Percentiles rank a stretch among this genome's conserved stretches.
Evolutionary conservation across 148 eudicot species (phyloP).

Genomic region (Nepenthes mirabilis): DNA sequence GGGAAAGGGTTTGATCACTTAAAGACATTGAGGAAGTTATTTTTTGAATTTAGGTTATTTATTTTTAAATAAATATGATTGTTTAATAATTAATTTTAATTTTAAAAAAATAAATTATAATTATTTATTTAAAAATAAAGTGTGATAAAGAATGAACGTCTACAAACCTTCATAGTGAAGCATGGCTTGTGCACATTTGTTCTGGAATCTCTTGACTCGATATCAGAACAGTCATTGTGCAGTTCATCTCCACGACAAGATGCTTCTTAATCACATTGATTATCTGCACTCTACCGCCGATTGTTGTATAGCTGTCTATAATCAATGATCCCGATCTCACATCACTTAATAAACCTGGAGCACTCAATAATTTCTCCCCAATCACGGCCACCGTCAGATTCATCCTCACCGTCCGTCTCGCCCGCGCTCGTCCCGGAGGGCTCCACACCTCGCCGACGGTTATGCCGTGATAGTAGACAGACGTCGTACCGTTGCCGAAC

Average conservation of each 20-base stretch:
- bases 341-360: constrained; percentile 14
- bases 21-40: too few relatives aligned
- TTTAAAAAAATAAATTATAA: too few relatives aligned
- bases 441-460: constrained; percentile 20
- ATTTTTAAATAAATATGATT: too few relatives aligned
- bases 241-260: constrained; percentile 29
- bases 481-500: constrained; percentile 18
- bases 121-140: too few relatives aligned
- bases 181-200: constrained; percentile 12
- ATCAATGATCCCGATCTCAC: constrained; percentile 9
- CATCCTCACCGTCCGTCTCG: constrained; percentile 20
- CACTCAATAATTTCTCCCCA: constrained; percentile 10
- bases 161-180: constrained; percentile 8
- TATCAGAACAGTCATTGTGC: constrained; percentile 22
- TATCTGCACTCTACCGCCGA: constrained; percentile 32
- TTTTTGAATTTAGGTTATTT: too few relatives aligned
- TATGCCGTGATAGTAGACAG: constrained; percentile 18
- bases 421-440: constrained; percentile 24
- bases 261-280: constrained; percentile 20
- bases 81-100: too few relatives aligned
- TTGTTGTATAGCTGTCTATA: constrained; percentile 13
- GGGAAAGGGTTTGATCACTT: too few relatives aligned
- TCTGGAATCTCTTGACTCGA: constrained; percentile 10
- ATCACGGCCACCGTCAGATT: constrained; percentile 18
- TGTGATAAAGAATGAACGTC: too few relatives aligned